These are phyloP conservation scores for Saprolegnia parasitica DNA, from an alignment of 352 stramenopile genomes.

Conservation along the genomic window DNA sequence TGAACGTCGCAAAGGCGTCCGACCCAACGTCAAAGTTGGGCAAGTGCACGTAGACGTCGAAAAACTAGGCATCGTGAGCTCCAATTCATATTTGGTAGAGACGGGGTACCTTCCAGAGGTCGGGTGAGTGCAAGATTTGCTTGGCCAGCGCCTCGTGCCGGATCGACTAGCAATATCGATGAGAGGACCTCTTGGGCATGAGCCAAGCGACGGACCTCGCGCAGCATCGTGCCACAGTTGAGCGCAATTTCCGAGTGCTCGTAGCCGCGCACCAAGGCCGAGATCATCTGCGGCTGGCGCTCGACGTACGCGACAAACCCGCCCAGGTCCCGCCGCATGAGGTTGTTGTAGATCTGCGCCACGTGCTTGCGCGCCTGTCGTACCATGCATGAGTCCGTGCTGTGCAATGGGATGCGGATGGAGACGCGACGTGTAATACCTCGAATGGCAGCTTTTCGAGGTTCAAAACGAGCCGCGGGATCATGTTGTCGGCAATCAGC, in stretches of 20 bases:
- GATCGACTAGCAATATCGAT: constrained; percentile 46
- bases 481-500: constrained; percentile 60
- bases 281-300: constrained; percentile 63
- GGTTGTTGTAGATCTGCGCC: constrained; percentile 86
- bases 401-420: no score
- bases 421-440: constrained; percentile 28
- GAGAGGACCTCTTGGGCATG: constrained; percentile 8
- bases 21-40: constrained; percentile 91
- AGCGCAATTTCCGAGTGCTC: constrained; percentile 83
- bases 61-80: constrained; percentile 45
- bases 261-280: constrained; percentile 75
- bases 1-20: constrained; percentile 88
- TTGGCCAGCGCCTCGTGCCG: constrained; percentile 70
- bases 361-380: constrained; percentile 68
- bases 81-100: neutral
- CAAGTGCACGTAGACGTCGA: constrained; percentile 85
- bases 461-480: constrained; percentile 60
- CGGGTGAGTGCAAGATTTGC: constrained; percentile 71
- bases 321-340: constrained; percentile 79
- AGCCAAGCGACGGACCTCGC: constrained; percentile 51
- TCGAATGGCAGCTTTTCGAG: constrained; percentile 82
- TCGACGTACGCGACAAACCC: constrained; percentile 81
- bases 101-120: constrained; percentile 73
- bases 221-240: constrained; percentile 87
- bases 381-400: neutral